Conservation (phyloP, 169 alveolate species). For the Neospora caninum region DNA sequence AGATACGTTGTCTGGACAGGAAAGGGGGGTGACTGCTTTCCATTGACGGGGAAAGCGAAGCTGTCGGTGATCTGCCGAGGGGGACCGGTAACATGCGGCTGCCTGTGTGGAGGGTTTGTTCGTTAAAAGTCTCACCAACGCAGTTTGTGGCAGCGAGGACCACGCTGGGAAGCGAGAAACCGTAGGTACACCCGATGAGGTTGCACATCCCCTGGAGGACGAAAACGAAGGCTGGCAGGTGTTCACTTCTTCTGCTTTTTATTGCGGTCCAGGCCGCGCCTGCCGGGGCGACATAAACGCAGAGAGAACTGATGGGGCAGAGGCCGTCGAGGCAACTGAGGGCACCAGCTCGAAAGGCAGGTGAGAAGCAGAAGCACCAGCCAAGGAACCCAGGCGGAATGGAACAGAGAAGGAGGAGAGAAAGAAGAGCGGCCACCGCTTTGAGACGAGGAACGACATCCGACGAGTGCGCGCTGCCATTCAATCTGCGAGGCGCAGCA, state of each 20-base stretch:
- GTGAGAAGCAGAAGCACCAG: background rate
- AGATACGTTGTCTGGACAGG: too few species aligned
- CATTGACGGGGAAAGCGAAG: too few species aligned
- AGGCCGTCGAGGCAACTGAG: background rate
- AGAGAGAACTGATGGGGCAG: background rate
- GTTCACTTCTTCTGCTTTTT: background rate
- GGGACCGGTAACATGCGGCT: too few species aligned
- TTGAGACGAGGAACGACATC: background rate
- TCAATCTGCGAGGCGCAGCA: background rate
- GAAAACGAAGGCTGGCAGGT: background rate
- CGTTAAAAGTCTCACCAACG: background rate
- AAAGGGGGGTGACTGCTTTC: too few species aligned
- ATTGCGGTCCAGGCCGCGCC: background rate
- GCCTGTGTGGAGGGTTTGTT: too few species aligned
- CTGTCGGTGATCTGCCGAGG: too few species aligned
- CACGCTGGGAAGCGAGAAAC: background rate
- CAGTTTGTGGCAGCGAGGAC: background rate
- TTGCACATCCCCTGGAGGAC: background rate
- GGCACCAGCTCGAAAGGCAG: background rate
- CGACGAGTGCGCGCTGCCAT: background rate
- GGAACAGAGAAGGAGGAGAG: background rate
- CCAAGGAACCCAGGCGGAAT: background rate
- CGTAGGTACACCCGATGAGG: background rate
- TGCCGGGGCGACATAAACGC: conserved; percentile 1
- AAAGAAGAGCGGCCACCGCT: background rate